Evolutionary conservation across 495 filamentous ascomycete genomes (phyloP).

Genomic region (Parathielavia appendiculata): DNA sequence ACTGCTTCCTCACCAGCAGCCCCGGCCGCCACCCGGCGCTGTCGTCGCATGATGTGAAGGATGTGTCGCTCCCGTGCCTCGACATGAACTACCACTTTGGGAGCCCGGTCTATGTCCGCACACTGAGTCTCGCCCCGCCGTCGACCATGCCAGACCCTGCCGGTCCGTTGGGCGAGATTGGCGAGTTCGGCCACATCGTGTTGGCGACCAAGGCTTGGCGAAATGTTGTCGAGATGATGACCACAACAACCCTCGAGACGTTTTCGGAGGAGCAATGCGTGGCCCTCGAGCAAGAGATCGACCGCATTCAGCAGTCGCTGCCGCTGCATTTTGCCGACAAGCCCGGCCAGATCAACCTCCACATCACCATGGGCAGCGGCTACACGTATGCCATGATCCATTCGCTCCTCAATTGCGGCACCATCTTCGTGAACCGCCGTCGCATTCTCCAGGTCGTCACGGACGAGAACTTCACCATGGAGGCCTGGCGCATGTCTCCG

Average conservation of each 20-base stretch:
- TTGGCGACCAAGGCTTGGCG: conserved; percentile 50
- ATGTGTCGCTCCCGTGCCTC: conserved; percentile 44
- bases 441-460: conserved; percentile 47
- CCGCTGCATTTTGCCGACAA: conserved; percentile 49
- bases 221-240: conserved; percentile 50
- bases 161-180: conserved; percentile 38
- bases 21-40: conserved; percentile 47
- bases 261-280: conserved; percentile 44
- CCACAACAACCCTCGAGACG: conserved; percentile 39
- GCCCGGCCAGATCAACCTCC: conserved; percentile 45
- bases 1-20: conserved; percentile 51
- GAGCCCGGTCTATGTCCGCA: conserved; percentile 45
- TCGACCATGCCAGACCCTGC: conserved; percentile 31
- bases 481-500: conserved; percentile 40
- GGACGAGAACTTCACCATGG: conserved; percentile 41
- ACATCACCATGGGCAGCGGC: conserved; percentile 51
- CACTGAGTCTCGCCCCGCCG: conserved; percentile 37
- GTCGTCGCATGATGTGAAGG: conserved; percentile 42
- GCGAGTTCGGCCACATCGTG: conserved; percentile 49
- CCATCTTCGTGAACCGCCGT: conserved; percentile 49
- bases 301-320: conserved; percentile 40
- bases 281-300: conserved; percentile 42
- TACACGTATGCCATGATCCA: conserved; percentile 50
- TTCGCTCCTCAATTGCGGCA: conserved; percentile 46
- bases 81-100: conserved; percentile 50